Base-by-base conservation (phyloP, 352 stramenopile species). In the Pythium apleroticum region DNA sequence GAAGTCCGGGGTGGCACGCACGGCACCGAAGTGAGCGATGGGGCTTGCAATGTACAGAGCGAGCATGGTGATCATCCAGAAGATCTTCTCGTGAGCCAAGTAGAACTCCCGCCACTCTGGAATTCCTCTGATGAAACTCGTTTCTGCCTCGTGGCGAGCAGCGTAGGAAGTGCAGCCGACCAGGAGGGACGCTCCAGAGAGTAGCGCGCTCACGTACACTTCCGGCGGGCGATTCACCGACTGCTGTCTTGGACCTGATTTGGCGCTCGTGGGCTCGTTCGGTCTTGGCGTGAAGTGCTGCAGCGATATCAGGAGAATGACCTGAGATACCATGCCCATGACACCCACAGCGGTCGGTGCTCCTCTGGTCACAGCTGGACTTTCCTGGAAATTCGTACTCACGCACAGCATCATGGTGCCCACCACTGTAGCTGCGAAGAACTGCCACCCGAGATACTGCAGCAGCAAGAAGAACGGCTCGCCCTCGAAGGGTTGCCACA, bases 401-500 rank as follows among this genome's bases (percentile, higher is more conserved):
- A 68, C 69, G 25, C 59, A 73, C 7, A 86, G 35, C 31, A 79
- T 74, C 50, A 81, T 59, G 9, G 75, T 72, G 0, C 75, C 77
- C 0, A 69, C 68, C 11, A 86, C 55, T 4, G 68, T 78, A n/a
- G 67, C 74, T 20, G 71, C 76, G 17, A 86, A 81, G 54, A 88
- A 72, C 57, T 86, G 78, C 78, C 78, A 88, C 14, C 78, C 78
- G 17, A 88, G 52, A 41, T 86, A 88, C 63, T 88, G 78, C 0
- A 88, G 69, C n/a, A 88, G 61, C 56, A 88, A 55, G 46, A 86
- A 88, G 35, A 74, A 71, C 1, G 65, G 60, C 50, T 81, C 78
- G 27, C 78, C 78, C 58, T 84, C 73, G 49, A 88, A 88, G 11
- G 78, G 78, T 67, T 86, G 78, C 78, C 78, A 88, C 7, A 83